Evolutionary conservation across 495 filamentous ascomycete genomes (phyloP), one percentile per base, ranked within the genome.

Genomic region (Jackrogersella minutella): DNA sequence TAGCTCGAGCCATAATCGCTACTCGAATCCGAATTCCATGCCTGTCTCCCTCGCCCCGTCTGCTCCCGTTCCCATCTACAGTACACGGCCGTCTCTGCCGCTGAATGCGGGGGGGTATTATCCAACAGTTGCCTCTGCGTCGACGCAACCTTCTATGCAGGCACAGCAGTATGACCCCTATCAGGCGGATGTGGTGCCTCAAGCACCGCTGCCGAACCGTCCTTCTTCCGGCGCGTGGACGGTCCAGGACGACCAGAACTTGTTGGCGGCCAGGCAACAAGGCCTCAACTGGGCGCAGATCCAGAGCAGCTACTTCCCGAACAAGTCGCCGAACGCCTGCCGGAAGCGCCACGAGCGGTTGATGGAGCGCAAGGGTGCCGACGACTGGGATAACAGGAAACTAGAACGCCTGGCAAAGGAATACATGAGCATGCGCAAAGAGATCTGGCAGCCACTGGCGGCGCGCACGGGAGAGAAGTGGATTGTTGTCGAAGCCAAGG

Each of bases 291-390:
- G 90, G 90, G 82, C 82, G 46, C 85, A 88, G 47, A 92, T 93
- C 68, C 86, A 90, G 57, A 79, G 79, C 57, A 82, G 80, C 46
- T 84, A 88, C 72, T 93, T 93, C 71, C 89, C 88, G 2, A 78
- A 75, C 68, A 93, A 92, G 78, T 88, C 89, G 5, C 82, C 88
- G 28, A 93, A 93, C 74, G 90, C 90, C 24, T 93, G 90, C 77
- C 88, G 90, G 13, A 93, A 93, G 73, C 82, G 90, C 39, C 88
- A 92, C 70, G 90, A 92, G 76, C 78, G 90, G 17, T 76, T 92
- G 59, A 87, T 92, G 84, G 88, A 90, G 73, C 82, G 85, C 60
- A 79, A 81, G 55, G 85, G 84, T 37, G 79, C 82, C 44, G 88
- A 89, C 64, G 86, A 88, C 59, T 92, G 88, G 83, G 88, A 91